Conservation (phyloP, 2,329 filamentous ascomycete genomes). For the Cladosporium sphaerospermum region DNA sequence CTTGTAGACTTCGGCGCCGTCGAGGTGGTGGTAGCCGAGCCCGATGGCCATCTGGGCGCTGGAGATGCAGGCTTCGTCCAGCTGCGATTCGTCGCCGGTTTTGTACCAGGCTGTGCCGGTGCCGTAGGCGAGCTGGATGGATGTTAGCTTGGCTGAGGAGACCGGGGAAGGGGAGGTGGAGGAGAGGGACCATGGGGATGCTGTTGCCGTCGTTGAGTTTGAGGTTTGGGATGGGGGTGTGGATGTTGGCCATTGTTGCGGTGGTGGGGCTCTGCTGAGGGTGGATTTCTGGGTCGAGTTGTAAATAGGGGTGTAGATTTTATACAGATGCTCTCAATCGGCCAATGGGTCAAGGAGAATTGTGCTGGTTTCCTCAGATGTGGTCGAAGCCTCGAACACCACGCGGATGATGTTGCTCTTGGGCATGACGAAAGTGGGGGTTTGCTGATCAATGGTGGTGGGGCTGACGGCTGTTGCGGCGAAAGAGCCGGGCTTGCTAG, state of each 20-base stretch:
- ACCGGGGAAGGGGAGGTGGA: background rate
- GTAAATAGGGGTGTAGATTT: too few species aligned
- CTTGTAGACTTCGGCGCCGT: slow-evolving; percentile 62
- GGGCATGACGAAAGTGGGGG: background rate
- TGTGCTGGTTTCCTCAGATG: too few species aligned
- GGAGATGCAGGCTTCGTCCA: slow-evolving; percentile 54
- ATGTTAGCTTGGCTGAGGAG: background rate
- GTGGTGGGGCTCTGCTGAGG: too few species aligned
- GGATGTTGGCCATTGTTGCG: slow-evolving; percentile 26
- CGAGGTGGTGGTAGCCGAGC: slow-evolving; percentile 65
- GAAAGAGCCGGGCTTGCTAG: background rate
- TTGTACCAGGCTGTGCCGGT: slow-evolving; percentile 65
- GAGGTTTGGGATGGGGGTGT: slow-evolving; percentile 50
- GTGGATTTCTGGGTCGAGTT: too few species aligned
- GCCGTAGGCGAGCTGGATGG: slow-evolving; percentile 60
- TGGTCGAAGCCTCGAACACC: too few species aligned
- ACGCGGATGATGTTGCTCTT: too few species aligned
- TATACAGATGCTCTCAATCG: too few species aligned
- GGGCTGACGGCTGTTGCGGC: background rate
- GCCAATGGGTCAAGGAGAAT: too few species aligned
- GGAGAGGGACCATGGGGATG: slow-evolving; percentile 57
- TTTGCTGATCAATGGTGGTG: background rate
- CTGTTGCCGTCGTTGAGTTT: slow-evolving; percentile 69
- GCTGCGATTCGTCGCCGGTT: slow-evolving; percentile 39
- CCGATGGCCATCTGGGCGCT: slow-evolving; percentile 57